Evolutionary conservation across 768 basidiomycete species (phyloP), one percentile per base, ranked within the genome.

Genomic region (Macrolepiota dolichaula): DNA sequence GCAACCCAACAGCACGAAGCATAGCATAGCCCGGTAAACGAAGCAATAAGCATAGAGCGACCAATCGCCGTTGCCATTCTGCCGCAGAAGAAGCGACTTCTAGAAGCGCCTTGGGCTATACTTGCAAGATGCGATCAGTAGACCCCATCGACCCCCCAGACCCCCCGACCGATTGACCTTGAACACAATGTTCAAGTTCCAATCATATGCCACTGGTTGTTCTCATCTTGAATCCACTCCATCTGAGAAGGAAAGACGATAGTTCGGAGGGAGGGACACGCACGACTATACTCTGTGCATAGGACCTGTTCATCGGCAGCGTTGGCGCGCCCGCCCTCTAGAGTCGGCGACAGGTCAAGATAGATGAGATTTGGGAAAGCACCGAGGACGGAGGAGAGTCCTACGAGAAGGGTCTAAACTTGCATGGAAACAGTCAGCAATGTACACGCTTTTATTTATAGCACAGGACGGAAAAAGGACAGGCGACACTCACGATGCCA

Each of bases 311-410:
- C 85, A 66, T 87, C 85, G 29, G 75, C 69, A 15, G 73, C 64
- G 63, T 79, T 77, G 10, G 75, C 72, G 15, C 74, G 71, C 40
- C 76, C 79, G 62, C 79, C 78, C 15, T 84, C 76, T 56, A 75
- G 74, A 36, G 85, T 87, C 19, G 84, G 83, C 1, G 86, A 86
- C 37, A 89, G 74, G 69, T 88, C 87, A 66, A 89, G 79, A 63
- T 73, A 76, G 29, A 74, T 71, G 60, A 87, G 74, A 15, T 75
- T 74, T 25, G 69, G 72, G 68, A 87, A 85, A 2, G 78, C 77
- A 55, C 73, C 75, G 58, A 86, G 72, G 13, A 85, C 84, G 55
- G 83, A 75, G n/a, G 85, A 82, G 38, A 88, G 78, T 29, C 82
- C 85, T 19, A 83, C 79, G 50, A 87, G 71, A 46, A 88, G 73